phyloP scores from a whole-genome alignment of 495 filamentous ascomycete genomes.

The Lichenothelia convexa region DNA sequence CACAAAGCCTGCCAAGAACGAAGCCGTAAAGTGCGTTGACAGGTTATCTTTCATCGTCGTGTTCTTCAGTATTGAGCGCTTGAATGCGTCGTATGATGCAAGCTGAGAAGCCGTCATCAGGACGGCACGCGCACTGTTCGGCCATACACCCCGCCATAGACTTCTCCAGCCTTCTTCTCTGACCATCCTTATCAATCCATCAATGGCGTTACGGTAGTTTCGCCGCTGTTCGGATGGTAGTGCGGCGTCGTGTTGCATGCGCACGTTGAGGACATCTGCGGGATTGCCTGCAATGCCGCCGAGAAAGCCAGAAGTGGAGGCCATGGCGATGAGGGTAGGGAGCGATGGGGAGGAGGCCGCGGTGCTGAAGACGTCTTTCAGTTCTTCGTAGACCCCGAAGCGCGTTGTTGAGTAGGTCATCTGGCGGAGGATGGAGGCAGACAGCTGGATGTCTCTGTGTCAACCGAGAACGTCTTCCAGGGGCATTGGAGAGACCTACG shows the following conservation, averaged over 20 bases:
- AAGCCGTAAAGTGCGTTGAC: conserved; percentile 71
- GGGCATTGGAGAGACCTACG: conserved; percentile 28
- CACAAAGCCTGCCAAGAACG: conserved; percentile 74
- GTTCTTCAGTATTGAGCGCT: conserved; percentile 48
- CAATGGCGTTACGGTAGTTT: conserved; percentile 76
- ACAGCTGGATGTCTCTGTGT: no score
- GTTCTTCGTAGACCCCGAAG: conserved; percentile 86
- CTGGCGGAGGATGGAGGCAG: conserved; percentile 82
- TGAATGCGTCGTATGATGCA: conserved; percentile 84
- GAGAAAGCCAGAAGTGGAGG: conserved; percentile 66
- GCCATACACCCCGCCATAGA: conserved; percentile 78
- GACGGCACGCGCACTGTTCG: conserved; percentile 73
- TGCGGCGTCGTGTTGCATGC: conserved; percentile 91
- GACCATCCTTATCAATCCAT: conserved; percentile 71
- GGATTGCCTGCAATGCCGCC: conserved; percentile 86
- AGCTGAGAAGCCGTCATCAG: conserved; percentile 89
- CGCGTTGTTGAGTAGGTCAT: conserved; percentile 76
- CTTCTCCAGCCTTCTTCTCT: conserved; percentile 53
- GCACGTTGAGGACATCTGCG: conserved; percentile 90
- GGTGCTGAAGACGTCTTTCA: conserved; percentile 51
- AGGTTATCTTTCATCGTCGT: conserved; percentile 59
- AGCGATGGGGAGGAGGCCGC: conserved; percentile 37
- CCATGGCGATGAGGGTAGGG: conserved; percentile 56
- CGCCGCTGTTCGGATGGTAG: conserved; percentile 54
- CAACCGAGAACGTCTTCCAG: neutral